Base-by-base conservation (phyloP, 257 asterid genomes). In the Jacaranda copaia region DNA sequence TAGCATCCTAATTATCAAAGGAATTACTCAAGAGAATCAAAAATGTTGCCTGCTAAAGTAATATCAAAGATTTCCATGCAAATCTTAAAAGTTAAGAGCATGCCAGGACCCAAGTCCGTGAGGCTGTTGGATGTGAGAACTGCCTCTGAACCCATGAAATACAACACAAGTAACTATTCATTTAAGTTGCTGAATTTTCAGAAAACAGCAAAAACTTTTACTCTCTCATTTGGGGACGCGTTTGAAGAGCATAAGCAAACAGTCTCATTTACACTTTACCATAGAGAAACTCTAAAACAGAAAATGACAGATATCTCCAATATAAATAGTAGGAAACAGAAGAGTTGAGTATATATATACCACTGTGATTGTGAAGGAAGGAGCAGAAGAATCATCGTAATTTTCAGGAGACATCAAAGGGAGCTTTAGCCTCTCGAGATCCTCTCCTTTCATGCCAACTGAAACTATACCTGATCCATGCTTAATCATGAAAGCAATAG, bases 311-410 rank as follows among this genome's bases (percentile, higher is more conserved):
- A 25, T 25, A 25, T 25, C 32, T 25, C 32, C 32, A 25, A 25
- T 25, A 25, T 13, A 12, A 0, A 32, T 3, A 48, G 12, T 19
- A 1, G 6, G 32, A 45, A 73, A 3, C 20, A 73, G 10, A 67
- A 4, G 7, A 40, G 46, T 16, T 25, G 11, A 59, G 19, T 11
- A 36, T 60, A 63, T 9, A 20, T 63, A 52, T 91, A 93, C 98
- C 93, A 94, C 98, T 39, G 98, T 87, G 85, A 92, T 55, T 2
- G 97, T 88, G 89, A 94, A 94, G 14, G 94, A 94, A 62, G 97
- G 97, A 81, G 97, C 90, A 60, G 88, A 90, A 20, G 93, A 82
- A 71, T 87, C 90, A n/a, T 87, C 87, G 77, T 90, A 90, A 1
- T 82, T 94, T 77, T 88, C 90, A 25, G 92, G 92, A 18, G 91